These are phyloP conservation scores for Colletotrichum chrysophilum DNA, from an alignment of 2,329 filamentous ascomycete genomes.

Conservation along the genomic window DNA sequence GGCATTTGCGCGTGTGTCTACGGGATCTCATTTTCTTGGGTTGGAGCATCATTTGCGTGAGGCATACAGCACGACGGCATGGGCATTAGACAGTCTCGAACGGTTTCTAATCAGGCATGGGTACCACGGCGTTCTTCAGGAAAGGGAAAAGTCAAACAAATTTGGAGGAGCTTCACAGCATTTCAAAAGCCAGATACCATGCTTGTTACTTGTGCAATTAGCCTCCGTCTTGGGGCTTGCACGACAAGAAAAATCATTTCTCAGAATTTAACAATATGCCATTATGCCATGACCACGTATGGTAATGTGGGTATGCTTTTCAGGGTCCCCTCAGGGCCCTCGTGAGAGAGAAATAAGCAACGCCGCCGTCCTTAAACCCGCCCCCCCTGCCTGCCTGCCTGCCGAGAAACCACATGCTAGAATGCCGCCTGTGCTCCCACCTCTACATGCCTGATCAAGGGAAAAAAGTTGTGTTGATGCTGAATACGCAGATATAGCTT, in stretches of 20 bases:
- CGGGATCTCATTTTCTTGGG: not conserved
- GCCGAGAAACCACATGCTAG: not conserved
- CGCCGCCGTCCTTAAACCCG: not conserved
- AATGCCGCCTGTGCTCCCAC: not conserved
- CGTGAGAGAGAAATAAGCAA: not conserved
- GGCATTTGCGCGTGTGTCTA: not conserved
- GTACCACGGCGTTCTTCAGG: constrained; percentile 3
- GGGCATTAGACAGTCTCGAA: not conserved
- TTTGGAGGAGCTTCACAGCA: not conserved
- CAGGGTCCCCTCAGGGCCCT: not conserved
- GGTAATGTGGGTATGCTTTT: not conserved
- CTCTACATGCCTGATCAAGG: not conserved
- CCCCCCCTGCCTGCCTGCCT: not conserved
- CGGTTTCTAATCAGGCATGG: not conserved
- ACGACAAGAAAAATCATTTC: not conserved
- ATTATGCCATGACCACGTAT: not conserved
- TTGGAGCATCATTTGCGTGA: not conserved
- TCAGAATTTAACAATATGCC: not conserved
- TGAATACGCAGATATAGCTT: not conserved
- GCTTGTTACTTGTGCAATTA: not conserved
- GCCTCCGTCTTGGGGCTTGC: not conserved
- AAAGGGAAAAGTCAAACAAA: not conserved
- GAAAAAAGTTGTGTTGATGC: not conserved
- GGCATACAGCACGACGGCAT: not conserved
- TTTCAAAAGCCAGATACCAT: not conserved